These are phyloP conservation scores for Alternaria sp. DNA, from an alignment of 2,329 filamentous ascomycete species.

Conservation along the genomic window DNA sequence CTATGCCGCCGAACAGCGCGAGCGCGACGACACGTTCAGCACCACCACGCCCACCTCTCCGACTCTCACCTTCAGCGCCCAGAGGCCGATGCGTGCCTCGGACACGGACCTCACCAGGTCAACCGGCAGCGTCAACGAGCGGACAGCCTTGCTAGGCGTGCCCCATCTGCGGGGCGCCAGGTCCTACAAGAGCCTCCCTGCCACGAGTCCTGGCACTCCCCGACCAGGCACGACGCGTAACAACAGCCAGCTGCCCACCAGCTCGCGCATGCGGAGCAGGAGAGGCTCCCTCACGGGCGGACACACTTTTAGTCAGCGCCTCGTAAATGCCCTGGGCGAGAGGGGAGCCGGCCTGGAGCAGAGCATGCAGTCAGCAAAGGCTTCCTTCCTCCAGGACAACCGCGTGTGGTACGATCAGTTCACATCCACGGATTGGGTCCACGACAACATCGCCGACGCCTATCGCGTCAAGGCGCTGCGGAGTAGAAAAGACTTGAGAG, in stretches of 20 bases:
- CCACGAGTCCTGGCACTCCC: constrained; percentile 54
- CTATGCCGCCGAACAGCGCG: constrained; percentile 42
- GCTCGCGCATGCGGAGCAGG: constrained; percentile 46
- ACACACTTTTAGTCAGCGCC: constrained; percentile 55
- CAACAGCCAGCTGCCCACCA: constrained; percentile 46
- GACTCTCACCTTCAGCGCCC: constrained; percentile 40
- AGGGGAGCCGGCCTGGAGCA: constrained; percentile 61
- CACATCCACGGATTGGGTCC: constrained; percentile 97
- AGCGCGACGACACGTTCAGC: constrained; percentile 45
- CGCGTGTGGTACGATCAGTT: constrained; percentile 99
- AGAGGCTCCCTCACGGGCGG: constrained; percentile 42
- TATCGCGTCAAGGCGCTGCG: constrained; percentile 86
- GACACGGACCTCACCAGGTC: constrained; percentile 46
- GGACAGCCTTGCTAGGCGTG: constrained; percentile 57
- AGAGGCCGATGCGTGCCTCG: constrained; percentile 45
- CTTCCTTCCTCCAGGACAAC: constrained; percentile 76
- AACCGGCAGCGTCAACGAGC: constrained; percentile 55
- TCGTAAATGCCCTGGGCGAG: constrained; percentile 66
- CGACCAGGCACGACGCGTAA: constrained; percentile 51
- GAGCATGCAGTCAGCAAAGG: constrained; percentile 69
- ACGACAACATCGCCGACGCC: constrained; percentile 94
- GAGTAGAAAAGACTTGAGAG: constrained; percentile 81
- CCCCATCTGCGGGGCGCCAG: constrained; percentile 35
- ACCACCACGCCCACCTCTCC: constrained; percentile 49
- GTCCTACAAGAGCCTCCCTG: constrained; percentile 57